Conservation (phyloP, 495 filamentous ascomycete genomes). For the Aspergillus mulundensis region DNA sequence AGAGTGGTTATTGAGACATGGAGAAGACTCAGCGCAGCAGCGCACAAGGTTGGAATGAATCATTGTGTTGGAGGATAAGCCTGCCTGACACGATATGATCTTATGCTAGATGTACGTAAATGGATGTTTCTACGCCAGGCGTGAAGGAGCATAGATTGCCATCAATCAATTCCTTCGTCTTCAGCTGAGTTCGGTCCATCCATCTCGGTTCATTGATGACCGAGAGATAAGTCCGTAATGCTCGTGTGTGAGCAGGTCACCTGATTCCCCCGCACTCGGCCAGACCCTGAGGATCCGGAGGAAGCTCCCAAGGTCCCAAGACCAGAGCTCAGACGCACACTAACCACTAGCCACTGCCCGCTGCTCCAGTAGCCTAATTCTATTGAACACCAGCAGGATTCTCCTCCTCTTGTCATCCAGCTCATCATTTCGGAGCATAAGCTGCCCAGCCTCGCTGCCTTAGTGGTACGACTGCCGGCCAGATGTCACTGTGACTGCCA, state of each 20-base stretch:
- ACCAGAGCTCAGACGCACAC: not conserved
- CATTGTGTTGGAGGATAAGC: constrained; percentile 15
- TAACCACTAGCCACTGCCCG: not conserved
- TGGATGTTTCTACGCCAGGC: constrained; percentile 22
- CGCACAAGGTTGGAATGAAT: constrained; percentile 24
- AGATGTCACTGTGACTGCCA: constrained; percentile 4
- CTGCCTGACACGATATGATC: constrained; percentile 30
- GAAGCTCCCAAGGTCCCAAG: too few relatives aligned
- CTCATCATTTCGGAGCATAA: not conserved
- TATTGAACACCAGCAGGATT: not conserved
- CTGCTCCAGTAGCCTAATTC: not conserved
- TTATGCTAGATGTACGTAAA: constrained; percentile 33
- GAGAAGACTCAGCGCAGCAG: constrained; percentile 10
- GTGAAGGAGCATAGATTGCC: constrained; percentile 5
- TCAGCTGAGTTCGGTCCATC: too few relatives aligned
- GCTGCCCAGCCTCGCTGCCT: not conserved
- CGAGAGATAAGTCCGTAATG: not conserved
- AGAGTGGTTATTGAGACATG: constrained; percentile 13
- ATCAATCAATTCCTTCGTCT: not conserved
- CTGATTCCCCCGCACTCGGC: not conserved
- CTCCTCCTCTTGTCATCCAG: not conserved
- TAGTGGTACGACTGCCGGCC: not conserved
- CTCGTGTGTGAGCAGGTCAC: not conserved
- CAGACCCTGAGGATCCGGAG: not conserved
- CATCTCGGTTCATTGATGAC: not conserved